Conservation (phyloP, 129 eudicot species). For the Chrysanthemum seticuspe region DNA sequence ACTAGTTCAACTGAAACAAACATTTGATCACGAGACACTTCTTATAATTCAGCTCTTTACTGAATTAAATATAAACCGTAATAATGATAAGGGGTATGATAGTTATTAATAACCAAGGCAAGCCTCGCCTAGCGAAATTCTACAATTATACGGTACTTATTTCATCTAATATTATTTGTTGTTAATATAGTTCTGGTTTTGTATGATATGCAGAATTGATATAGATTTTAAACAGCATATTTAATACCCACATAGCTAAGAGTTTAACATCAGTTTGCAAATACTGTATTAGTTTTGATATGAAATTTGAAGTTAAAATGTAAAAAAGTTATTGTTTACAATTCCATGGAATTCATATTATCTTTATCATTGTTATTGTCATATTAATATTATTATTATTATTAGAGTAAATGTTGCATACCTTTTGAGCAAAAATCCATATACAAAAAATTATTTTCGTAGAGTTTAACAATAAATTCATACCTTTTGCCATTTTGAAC, state of each 20-base stretch:
- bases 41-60: neutral
- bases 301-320: no score
- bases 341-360: no score
- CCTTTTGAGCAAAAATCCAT: no score
- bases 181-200: neutral
- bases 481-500: neutral
- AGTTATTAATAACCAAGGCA: constrained; percentile 63
- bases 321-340: no score
- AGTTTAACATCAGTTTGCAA: no score
- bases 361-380: no score
- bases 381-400: no score
- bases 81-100: constrained; percentile 56
- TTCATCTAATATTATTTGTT: neutral
- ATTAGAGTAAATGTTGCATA: no score
- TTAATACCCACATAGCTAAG: no score
- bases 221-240: neutral
- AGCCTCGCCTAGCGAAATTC: constrained; percentile 56
- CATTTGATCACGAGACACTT: neutral
- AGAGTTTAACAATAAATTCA: no score
- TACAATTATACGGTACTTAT: constrained; percentile 46
- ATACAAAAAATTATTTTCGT: no score
- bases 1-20: constrained; percentile 2
- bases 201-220: neutral
- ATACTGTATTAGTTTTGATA: no score
- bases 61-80: neutral